Evolutionary conservation across 2,329 filamentous ascomycete genomes (phyloP).

Genomic region (Colletotrichum sp.): DNA sequence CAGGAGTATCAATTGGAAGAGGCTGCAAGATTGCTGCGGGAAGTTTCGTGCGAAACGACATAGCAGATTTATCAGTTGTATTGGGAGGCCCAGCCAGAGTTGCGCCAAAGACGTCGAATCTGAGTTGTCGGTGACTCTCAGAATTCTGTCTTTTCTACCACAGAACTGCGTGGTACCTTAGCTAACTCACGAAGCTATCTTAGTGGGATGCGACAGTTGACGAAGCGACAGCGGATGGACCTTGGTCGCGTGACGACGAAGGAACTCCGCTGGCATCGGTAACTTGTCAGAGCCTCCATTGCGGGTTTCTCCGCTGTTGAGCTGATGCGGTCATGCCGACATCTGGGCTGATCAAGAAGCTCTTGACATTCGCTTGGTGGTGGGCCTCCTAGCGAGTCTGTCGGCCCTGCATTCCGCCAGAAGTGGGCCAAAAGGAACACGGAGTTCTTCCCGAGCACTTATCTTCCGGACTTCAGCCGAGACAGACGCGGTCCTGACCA

Average conservation of each 20-base stretch:
- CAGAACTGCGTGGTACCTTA: background rate
- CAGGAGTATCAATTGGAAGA: background rate
- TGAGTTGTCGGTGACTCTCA: background rate
- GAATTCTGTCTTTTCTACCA: background rate
- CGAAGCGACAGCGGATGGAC: background rate
- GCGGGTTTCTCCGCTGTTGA: background rate
- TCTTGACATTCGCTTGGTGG: background rate
- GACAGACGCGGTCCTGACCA: background rate
- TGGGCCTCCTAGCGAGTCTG: background rate
- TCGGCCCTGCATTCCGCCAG: background rate
- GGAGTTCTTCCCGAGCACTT: background rate
- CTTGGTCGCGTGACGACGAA: background rate
- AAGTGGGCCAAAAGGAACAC: background rate
- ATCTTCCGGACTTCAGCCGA: background rate
- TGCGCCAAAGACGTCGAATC: background rate
- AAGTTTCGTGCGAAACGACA: background rate
- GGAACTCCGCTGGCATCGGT: background rate
- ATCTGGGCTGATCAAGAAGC: background rate
- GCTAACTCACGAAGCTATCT: background rate
- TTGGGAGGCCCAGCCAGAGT: background rate
- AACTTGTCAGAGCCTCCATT: background rate
- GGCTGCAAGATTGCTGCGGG: background rate
- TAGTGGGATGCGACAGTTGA: background rate
- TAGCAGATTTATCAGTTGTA: background rate
- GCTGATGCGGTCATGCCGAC: background rate